Base-by-base conservation (phyloP, 495 filamentous ascomycete species). In the Patellaria atrata region DNA sequence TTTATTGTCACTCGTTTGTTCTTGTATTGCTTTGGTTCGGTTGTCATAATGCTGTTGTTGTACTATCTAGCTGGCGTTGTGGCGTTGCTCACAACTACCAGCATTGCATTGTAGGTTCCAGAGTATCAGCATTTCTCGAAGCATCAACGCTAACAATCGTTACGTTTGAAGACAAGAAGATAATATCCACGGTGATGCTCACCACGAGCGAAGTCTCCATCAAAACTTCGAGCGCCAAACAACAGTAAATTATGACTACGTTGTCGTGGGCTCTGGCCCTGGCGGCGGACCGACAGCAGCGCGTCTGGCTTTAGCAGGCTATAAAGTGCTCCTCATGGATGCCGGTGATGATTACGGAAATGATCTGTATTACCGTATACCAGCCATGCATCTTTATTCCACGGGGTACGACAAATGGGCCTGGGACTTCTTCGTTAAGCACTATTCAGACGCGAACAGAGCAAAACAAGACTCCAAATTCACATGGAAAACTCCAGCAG, bases 351-450 rank as follows among this genome's bases (percentile, higher is more conserved):
- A 51, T 5, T 27, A 41, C 16, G 43, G 41, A 16, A 20, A 35
- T 44, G 25, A 33, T 37, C 5, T 33, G 27, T 1, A 47, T 35
- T 16, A 47, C 39, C 13, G 41, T n/a, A 24, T 43, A 13, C 39
- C 44, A 7, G 40, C 29, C 4, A 15, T 47, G 8, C 38, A 41
- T 11, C 22, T 26, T 3, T 21, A 35, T 5, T 24, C 44, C 5
- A 27, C 23, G 11, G 37, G 41, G 22, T 26, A 46, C 14, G 7
- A 12, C 10, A 13, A 9, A 8, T 43, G 38, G 44, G 19, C 39
- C 22, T 51, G 48, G 48, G 41, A 45, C 30, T 51, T 45, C 31
- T 51, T 45, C 35, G 48, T 51, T 21, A 51, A 47, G 19, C 48
- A 51, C 22, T 51, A 44, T 38, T 12, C 44, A 7, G 40, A 47